Evolutionary conservation across 2,329 filamentous ascomycete genomes (phyloP).

Genomic region (Cadophora sp.): DNA sequence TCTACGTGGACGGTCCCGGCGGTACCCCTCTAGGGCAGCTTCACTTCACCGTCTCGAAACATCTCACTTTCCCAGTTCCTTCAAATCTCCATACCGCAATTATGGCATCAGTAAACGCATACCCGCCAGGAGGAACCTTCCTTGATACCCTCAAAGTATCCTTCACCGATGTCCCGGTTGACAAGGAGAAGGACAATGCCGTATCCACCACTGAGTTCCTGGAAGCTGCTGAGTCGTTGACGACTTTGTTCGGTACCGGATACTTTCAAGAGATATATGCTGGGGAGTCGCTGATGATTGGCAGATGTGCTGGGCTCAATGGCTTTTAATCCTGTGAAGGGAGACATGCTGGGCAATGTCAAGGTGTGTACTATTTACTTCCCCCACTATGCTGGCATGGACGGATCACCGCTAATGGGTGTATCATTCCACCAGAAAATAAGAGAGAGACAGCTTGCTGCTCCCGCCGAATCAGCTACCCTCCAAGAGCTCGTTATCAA

Average conservation of each 20-base stretch:
- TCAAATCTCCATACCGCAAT: conserved; percentile 16
- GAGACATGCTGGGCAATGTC: conserved; percentile 89
- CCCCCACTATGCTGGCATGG: background rate
- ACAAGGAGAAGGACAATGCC: conserved; percentile 75
- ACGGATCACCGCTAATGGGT: conserved; percentile 12
- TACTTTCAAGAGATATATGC: background rate
- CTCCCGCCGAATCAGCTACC: conserved; percentile 79
- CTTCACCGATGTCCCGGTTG: conserved; percentile 82
- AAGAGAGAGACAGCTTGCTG: conserved; percentile 78
- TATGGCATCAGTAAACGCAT: conserved; percentile 40
- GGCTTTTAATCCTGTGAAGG: conserved; percentile 91
- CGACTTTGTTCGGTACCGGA: conserved; percentile 79
- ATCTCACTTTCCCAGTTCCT: background rate
- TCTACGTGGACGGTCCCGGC: conserved; percentile 4
- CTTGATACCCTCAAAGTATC: conserved; percentile 85
- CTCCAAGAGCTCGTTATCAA: conserved; percentile 85
- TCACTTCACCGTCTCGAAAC: conserved; percentile 14
- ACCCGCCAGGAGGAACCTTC: conserved; percentile 63
- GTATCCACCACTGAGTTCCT: conserved; percentile 88
- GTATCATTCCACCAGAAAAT: conserved; percentile 72
- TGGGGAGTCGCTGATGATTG: background rate
- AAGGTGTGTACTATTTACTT: conserved; percentile 62
- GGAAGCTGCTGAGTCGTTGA: conserved; percentile 86
- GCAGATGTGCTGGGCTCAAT: conserved; percentile 69
- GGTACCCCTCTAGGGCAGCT: background rate